Evolutionary conservation across 192 early-diverging fungal species (phyloP).

Genomic region (Diversispora eburnea): DNA sequence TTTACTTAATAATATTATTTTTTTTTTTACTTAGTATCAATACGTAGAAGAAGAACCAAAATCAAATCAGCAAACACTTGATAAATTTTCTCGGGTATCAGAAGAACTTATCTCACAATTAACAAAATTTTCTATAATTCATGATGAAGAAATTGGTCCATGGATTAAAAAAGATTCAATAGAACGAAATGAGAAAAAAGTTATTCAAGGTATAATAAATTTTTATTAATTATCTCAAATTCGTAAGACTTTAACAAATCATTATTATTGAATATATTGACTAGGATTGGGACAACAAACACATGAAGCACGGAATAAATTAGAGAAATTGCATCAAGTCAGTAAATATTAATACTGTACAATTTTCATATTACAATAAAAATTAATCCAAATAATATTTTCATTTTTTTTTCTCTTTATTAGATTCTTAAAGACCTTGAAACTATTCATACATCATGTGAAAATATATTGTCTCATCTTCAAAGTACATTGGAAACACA

Average conservation of each 20-base stretch:
- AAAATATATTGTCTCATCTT: slow-evolving; percentile 20
- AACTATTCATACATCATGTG: slow-evolving; percentile 23
- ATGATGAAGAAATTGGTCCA: neutral
- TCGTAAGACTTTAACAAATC: no score
- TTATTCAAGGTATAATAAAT: no score
- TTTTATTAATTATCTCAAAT: no score
- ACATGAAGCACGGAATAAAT: slow-evolving; percentile 4
- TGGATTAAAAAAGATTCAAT: no score
- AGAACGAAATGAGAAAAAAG: no score
- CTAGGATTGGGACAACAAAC: slow-evolving; percentile 7
- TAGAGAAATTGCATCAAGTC: neutral
- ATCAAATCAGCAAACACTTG: neutral
- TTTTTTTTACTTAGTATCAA: neutral
- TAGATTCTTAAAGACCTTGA: slow-evolving; percentile 8
- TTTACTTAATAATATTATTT: neutral
- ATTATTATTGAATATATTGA: neutral
- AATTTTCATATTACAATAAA: neutral
- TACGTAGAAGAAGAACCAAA: neutral
- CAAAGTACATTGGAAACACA: neutral
- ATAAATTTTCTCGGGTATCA: neutral
- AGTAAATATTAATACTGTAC: neutral
- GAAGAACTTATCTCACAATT: neutral
- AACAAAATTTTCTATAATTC: neutral
- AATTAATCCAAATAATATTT: neutral
- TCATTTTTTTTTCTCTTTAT: neutral